A percentile compares a stretch with the other conserved stretches of the same genome.
phyloP scores from a whole-genome alignment of 805 yeast genomes.

The Candida quercuum region DNA sequence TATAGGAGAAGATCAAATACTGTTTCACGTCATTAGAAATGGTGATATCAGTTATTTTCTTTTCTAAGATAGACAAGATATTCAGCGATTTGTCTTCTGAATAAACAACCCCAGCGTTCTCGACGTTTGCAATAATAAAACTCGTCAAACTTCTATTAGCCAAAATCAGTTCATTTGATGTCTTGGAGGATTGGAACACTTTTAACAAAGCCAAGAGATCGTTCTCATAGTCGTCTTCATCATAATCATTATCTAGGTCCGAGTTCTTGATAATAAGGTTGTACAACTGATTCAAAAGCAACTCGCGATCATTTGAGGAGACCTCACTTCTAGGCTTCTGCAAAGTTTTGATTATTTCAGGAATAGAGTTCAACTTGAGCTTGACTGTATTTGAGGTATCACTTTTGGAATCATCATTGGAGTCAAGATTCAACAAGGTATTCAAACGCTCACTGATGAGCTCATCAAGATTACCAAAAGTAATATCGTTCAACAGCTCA shows the following conservation, averaged over 20 bases:
- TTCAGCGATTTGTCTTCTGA: constrained; percentile 12
- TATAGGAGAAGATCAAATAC: constrained; percentile 20
- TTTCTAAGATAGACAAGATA: constrained; percentile 16
- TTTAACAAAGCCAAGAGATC: constrained; percentile 15
- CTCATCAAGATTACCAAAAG: constrained; percentile 23
- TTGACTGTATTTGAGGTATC: constrained; percentile 10
- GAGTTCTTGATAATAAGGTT: constrained; percentile 16
- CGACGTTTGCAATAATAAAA: constrained; percentile 19
- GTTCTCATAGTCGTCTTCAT: constrained; percentile 11
- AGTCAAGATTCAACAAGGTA: constrained; percentile 8
- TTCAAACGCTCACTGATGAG: constrained; percentile 18
- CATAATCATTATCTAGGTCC: constrained; percentile 9
- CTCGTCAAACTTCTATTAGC: constrained; percentile 16
- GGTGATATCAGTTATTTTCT: constrained; percentile 13
- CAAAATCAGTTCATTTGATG: constrained; percentile 11
- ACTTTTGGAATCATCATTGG: constrained; percentile 6
- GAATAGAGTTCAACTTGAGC: constrained; percentile 18
- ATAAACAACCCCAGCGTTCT: constrained; percentile 16
- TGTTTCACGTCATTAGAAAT: constrained; percentile 11
- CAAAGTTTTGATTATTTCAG: constrained; percentile 16
- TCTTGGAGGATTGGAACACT: constrained; percentile 14
- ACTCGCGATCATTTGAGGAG: constrained; percentile 19
- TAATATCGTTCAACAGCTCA: constrained; percentile 18
- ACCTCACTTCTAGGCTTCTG: constrained; percentile 17
- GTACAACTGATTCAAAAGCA: constrained; percentile 21